Evolutionary conservation across 306 rosid species (phyloP).

Genomic region (Hippophae gyantsensis): DNA sequence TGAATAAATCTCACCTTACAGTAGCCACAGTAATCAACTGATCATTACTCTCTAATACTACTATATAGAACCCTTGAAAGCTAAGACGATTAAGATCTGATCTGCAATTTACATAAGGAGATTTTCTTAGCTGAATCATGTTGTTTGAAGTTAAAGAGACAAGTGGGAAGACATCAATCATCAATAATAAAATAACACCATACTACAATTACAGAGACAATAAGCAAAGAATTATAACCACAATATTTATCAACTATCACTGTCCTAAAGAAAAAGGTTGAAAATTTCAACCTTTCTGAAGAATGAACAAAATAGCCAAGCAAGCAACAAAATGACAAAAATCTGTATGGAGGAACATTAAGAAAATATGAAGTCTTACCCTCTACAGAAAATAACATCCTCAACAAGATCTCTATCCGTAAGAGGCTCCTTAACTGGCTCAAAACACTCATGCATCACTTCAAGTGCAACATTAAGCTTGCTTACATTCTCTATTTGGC

Average conservation of each 20-base stretch:
- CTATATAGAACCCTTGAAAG: constrained; percentile 70
- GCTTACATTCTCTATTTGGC: constrained; percentile 40
- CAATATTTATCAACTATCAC: too few species aligned
- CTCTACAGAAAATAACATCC: constrained; percentile 56
- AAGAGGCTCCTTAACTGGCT: constrained; percentile 59
- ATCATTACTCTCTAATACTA: constrained; percentile 63
- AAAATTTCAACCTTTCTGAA: neutral
- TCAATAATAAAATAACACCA: too few species aligned
- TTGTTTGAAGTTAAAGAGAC: too few species aligned
- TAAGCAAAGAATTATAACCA: too few species aligned
- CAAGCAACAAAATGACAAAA: neutral
- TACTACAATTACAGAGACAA: too few species aligned
- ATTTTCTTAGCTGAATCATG: neutral
- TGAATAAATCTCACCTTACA: constrained; percentile 45
- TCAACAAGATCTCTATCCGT: constrained; percentile 55
- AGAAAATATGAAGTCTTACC: constrained; percentile 37
- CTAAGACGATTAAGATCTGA: constrained; percentile 69
- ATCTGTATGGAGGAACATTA: constrained; percentile 9
- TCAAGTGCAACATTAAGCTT: constrained; percentile 69
- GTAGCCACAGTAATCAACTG: constrained; percentile 71
- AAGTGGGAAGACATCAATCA: too few species aligned
- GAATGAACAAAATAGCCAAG: constrained; percentile 1
- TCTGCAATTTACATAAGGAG: constrained; percentile 32
- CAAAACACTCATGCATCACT: constrained; percentile 84
- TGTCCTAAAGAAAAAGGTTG: neutral